These are phyloP conservation scores for Peniophora sp. DNA, from an alignment of 1,284 basidiomycete species.

Conservation along the genomic window DNA sequence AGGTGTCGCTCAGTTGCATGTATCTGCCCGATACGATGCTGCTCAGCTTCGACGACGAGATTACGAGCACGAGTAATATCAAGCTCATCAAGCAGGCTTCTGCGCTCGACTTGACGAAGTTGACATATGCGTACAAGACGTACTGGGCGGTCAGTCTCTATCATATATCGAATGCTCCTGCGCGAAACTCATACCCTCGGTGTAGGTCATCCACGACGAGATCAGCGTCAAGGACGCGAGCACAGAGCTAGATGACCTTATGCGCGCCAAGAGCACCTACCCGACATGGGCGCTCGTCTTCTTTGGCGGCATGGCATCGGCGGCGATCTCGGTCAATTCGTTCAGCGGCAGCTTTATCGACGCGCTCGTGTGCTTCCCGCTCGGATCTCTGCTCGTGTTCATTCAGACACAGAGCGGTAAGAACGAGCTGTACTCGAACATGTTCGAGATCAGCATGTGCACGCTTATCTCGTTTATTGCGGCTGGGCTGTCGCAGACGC, in stretches of 20 bases:
- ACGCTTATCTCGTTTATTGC: slow-evolving; percentile 77
- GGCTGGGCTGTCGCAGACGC: slow-evolving; percentile 66
- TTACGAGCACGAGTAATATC: slow-evolving; percentile 81
- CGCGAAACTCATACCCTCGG: background rate
- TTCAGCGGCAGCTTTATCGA: slow-evolving; percentile 81
- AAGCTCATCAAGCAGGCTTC: slow-evolving; percentile 78
- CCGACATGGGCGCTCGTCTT: slow-evolving; percentile 59
- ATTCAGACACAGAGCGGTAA: slow-evolving; percentile 71
- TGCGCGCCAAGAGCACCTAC: slow-evolving; percentile 62
- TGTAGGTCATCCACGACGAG: slow-evolving; percentile 78
- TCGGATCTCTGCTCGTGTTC: slow-evolving; percentile 73
- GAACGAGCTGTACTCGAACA: slow-evolving; percentile 80
- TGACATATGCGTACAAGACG: slow-evolving; percentile 67
- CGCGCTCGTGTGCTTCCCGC: slow-evolving; percentile 64
- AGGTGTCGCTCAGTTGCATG: slow-evolving; percentile 78
- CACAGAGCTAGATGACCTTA: slow-evolving; percentile 65
- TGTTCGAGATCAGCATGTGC: slow-evolving; percentile 84
- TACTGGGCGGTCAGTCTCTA: slow-evolving; percentile 65
- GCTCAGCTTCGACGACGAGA: slow-evolving; percentile 75
- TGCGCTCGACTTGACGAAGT: slow-evolving; percentile 70
- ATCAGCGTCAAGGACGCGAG: slow-evolving; percentile 79
- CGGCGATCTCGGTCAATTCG: slow-evolving; percentile 67
- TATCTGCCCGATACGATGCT: slow-evolving; percentile 83
- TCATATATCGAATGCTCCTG: background rate
- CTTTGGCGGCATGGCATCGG: slow-evolving; percentile 77